Evolutionary conservation across 2,329 filamentous ascomycete genomes (phyloP).

Genomic region (Xylariaceae sp.): DNA sequence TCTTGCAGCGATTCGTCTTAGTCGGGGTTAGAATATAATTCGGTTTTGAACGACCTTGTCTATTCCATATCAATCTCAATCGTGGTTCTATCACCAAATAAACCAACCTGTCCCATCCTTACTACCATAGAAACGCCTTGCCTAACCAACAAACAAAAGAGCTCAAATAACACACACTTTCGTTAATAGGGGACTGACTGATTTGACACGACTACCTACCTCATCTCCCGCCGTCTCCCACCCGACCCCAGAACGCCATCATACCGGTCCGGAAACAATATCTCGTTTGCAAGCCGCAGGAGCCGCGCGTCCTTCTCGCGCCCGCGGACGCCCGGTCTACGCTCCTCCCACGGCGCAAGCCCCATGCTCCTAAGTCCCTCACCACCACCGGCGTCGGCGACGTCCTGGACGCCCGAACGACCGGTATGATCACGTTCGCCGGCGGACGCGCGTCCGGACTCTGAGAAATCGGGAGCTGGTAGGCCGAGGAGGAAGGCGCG

Average conservation of each 20-base stretch:
- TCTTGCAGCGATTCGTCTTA: too few relatives aligned
- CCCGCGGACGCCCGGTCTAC: background rate
- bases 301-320: slow-evolving; percentile 18
- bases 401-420: slow-evolving; percentile 39
- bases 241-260: slow-evolving; percentile 10
- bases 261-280: slow-evolving; percentile 28
- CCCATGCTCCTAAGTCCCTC: slow-evolving; percentile 41
- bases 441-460: slow-evolving; percentile 20
- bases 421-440: slow-evolving; percentile 56
- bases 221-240: background rate
- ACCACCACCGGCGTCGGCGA: slow-evolving; percentile 33
- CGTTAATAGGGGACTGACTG: too few relatives aligned
- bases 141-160: background rate
- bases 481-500: slow-evolving; percentile 61
- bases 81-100: background rate
- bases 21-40: too few relatives aligned
- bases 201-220: background rate
- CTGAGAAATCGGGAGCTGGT: slow-evolving; percentile 58
- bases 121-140: background rate
- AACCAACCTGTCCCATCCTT: background rate
- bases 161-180: too few relatives aligned
- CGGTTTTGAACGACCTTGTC: background rate
- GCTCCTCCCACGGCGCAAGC: slow-evolving; percentile 33
- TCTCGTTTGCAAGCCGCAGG: slow-evolving; percentile 25
- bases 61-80: background rate